These are phyloP conservation scores for Citrus trifoliata DNA, from an alignment of 345 rosid genomes.

Conservation along the genomic window DNA sequence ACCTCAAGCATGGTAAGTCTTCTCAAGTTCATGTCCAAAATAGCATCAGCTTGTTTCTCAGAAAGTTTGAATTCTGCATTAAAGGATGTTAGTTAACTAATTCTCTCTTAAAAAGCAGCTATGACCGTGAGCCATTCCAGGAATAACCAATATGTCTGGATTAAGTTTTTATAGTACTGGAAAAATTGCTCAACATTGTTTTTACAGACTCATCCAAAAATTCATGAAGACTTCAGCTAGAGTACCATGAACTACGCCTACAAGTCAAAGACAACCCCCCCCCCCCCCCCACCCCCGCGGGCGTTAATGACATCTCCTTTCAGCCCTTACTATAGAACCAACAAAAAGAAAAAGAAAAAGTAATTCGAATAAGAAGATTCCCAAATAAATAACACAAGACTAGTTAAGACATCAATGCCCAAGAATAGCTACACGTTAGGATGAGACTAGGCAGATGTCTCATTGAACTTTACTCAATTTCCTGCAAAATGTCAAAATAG, in stretches of 20 bases:
- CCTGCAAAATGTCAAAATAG: no score
- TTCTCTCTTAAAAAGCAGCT: not conserved
- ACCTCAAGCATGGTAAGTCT: conserved; percentile 89
- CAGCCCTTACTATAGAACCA: not conserved
- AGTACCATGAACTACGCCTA: not conserved
- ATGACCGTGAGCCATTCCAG: not conserved
- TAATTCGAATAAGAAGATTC: not conserved
- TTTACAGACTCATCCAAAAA: not conserved
- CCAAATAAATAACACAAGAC: not conserved
- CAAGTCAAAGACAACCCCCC: not conserved
- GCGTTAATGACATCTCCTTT: not conserved
- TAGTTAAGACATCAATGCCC: not conserved
- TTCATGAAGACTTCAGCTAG: not conserved
- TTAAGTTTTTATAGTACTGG: not conserved
- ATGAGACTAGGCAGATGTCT: no score
- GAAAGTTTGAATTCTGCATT: conserved; percentile 70
- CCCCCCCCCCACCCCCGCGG: no score
- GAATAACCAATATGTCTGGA: not conserved
- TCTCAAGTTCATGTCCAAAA: conserved; percentile 79
- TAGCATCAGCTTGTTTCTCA: conserved; percentile 87
- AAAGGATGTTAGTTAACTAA: not conserved
- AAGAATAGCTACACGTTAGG: not conserved
- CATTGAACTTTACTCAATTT: no score
- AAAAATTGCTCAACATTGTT: not conserved
- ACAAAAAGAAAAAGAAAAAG: no score